These are phyloP conservation scores for Hypoxylon sp. DNA, from an alignment of 2,329 filamentous ascomycete species.

Conservation along the genomic window DNA sequence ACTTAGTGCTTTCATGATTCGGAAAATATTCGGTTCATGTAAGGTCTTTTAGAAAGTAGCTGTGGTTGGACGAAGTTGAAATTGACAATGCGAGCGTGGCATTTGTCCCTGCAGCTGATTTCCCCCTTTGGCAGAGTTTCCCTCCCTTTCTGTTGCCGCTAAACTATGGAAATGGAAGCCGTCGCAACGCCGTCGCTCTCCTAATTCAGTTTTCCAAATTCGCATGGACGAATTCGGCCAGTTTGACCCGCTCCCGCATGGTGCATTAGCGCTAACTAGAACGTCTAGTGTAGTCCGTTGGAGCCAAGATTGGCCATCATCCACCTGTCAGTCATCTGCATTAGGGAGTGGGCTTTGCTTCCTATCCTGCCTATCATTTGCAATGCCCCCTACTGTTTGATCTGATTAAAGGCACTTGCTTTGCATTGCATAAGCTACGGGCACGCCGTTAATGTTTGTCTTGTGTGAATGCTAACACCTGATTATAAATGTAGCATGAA, in stretches of 20 bases:
- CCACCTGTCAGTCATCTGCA: constrained; percentile 23
- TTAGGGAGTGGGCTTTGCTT: constrained; percentile 18
- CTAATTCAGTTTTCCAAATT: constrained; percentile 36
- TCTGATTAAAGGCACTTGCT: constrained; percentile 28
- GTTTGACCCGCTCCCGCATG: constrained; percentile 32
- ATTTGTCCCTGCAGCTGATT: constrained; percentile 38
- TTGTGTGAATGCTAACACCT: constrained; percentile 12
- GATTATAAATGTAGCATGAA: constrained; percentile 1
- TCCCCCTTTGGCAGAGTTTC: constrained; percentile 24
- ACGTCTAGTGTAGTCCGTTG: constrained; percentile 25
- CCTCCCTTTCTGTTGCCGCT: constrained; percentile 19
- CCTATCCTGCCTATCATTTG: constrained; percentile 31
- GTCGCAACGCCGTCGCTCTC: constrained; percentile 31
- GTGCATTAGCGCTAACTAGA: constrained; percentile 35
- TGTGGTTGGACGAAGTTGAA: constrained; percentile 37
- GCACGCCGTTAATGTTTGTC: constrained; percentile 18
- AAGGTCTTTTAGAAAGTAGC: constrained; percentile 13
- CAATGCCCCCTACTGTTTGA: constrained; percentile 19
- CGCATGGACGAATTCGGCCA: constrained; percentile 35
- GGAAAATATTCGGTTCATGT: constrained; percentile 23
- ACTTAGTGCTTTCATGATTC: background rate
- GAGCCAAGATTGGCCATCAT: constrained; percentile 33
- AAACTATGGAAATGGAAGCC: constrained; percentile 23
- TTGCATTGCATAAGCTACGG: constrained; percentile 28
- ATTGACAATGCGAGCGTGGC: constrained; percentile 31